These are phyloP conservation scores for Eucalyptus globulus DNA, from an alignment of 345 rosid genomes.

Conservation along the genomic window DNA sequence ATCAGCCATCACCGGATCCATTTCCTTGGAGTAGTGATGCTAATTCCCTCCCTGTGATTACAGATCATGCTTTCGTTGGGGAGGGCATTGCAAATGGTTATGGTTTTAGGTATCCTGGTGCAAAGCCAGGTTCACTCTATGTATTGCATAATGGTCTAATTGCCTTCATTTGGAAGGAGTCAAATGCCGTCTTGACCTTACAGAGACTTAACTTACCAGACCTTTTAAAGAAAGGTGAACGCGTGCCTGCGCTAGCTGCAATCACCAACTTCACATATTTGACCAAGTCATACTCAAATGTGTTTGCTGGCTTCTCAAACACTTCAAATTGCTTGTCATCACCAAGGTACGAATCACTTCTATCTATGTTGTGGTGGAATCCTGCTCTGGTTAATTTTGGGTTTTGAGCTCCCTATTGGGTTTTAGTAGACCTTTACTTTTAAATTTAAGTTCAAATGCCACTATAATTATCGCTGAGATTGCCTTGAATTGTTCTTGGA, in stretches of 20 bases:
- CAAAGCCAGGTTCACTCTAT: constrained; percentile 76
- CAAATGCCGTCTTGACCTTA: constrained; percentile 55
- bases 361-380: neutral
- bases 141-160: constrained; percentile 55
- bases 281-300: constrained; percentile 77
- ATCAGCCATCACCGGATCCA: constrained; percentile 45
- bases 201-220: constrained; percentile 61
- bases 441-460: neutral
- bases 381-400: neutral
- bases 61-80: constrained; percentile 47
- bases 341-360: constrained; percentile 23
- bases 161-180: constrained; percentile 80
- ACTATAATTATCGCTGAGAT: neutral
- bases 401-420: neutral
- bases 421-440: neutral
- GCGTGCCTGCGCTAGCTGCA: constrained; percentile 53
- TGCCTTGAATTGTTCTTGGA: neutral
- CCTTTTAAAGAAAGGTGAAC: constrained; percentile 68
- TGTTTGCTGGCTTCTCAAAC: constrained; percentile 48
- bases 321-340: constrained; percentile 22
- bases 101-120: constrained; percentile 85
- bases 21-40: constrained; percentile 70
- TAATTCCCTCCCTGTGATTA: constrained; percentile 27
- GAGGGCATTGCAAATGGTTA: constrained; percentile 85
- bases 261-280: constrained; percentile 58